Percentiles rank a stretch among this genome's conserved stretches.
Conservation (phyloP, 495 filamentous ascomycete species). For the Cenococcum geophilum region DNA sequence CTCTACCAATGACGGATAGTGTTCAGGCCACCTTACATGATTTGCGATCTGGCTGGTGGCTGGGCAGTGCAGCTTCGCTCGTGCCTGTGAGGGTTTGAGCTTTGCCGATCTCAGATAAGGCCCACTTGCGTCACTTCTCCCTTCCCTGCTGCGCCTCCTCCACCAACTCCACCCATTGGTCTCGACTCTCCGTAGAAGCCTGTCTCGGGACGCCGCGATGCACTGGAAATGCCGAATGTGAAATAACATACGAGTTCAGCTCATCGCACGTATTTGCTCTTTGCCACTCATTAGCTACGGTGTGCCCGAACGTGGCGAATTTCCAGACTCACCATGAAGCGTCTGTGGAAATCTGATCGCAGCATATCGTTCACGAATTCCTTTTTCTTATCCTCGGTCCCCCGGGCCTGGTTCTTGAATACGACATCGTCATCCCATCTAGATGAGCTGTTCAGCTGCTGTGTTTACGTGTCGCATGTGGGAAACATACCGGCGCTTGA, state of each 20-base stretch:
- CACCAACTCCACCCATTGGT: background rate
- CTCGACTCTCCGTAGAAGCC: background rate
- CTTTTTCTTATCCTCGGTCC: conserved; percentile 87
- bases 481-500: conserved; percentile 53
- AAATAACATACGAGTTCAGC: conserved; percentile 9
- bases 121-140: background rate
- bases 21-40: background rate
- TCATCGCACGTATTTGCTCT: conserved; percentile 67
- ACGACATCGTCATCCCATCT: conserved; percentile 99
- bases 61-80: background rate
- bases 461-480: background rate
- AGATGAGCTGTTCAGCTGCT: conserved; percentile 16
- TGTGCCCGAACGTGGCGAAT: background rate
- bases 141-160: background rate
- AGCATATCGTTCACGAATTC: conserved; percentile 97
- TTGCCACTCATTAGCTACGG: conserved; percentile 36
- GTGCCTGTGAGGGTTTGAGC: background rate
- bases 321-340: conserved; percentile 73
- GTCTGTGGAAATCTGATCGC: conserved; percentile 92
- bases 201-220: background rate
- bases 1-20: background rate
- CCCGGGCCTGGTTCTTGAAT: conserved; percentile 96
- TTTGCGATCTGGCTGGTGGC: background rate
- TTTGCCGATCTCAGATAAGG: background rate
- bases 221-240: background rate